Conservation (phyloP, 2,329 filamentous ascomycete species). For the Fusarium goolgardi region DNA sequence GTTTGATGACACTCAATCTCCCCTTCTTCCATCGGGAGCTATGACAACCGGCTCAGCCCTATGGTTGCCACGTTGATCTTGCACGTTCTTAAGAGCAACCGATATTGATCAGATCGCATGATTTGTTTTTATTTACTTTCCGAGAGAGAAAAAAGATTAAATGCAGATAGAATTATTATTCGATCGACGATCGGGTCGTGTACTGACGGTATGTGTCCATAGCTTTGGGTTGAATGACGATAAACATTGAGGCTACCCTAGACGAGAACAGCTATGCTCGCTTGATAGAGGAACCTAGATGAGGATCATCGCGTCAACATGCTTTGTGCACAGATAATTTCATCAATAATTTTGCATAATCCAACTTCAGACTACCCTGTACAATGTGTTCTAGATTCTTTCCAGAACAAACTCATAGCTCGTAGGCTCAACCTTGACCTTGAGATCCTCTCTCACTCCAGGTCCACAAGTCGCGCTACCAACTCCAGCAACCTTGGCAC, state of each 20-base stretch:
- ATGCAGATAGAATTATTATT: neutral
- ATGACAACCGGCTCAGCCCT: constrained; percentile 1
- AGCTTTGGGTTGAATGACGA: neutral
- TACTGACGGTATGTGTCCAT: neutral
- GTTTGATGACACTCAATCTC: constrained; percentile 7
- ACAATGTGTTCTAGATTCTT: constrained; percentile 4
- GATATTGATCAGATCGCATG: neutral
- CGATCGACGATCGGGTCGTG: neutral
- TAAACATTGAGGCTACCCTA: neutral
- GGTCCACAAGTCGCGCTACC: constrained; percentile 26
- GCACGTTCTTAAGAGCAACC: neutral
- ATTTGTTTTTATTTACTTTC: neutral
- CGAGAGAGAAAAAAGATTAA: neutral
- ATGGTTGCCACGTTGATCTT: neutral
- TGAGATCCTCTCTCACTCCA: constrained; percentile 9
- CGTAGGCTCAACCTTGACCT: constrained; percentile 1
- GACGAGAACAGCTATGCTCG: neutral
- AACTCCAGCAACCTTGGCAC: constrained; percentile 13
- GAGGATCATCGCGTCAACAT: constrained; percentile 9
- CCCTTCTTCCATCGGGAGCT: neutral
- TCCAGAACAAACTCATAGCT: constrained; percentile 4
- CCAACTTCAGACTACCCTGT: neutral
- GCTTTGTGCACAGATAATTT: neutral
- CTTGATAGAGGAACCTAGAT: neutral
- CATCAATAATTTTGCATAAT: neutral